Percentiles rank a stretch among this genome's conserved stretches.
Evolutionary conservation across 345 rosid species (phyloP).

Genomic region (Eucalyptus cladocalyx): DNA sequence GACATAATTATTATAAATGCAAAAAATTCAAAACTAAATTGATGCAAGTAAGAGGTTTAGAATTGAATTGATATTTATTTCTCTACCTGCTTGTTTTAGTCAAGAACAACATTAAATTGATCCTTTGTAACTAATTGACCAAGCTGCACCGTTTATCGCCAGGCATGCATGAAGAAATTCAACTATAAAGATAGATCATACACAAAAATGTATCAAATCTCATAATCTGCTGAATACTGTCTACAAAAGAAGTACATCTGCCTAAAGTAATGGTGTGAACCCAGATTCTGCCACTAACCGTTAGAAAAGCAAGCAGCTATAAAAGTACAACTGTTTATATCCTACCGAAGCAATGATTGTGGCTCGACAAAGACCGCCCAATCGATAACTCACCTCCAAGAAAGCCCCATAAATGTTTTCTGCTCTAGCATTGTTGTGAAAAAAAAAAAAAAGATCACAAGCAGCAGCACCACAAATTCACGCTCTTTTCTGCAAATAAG

Average conservation of each 20-base stretch:
- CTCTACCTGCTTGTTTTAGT: too few relatives aligned
- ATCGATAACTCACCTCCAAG: background rate
- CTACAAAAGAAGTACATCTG: background rate
- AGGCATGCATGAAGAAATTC: background rate
- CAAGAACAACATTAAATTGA: too few relatives aligned
- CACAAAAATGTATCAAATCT: background rate
- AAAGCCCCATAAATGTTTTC: background rate
- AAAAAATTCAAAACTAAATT: too few relatives aligned
- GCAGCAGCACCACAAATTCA: background rate
- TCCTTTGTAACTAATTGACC: background rate
- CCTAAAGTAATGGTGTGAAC: background rate
- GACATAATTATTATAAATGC: too few relatives aligned
- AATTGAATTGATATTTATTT: too few relatives aligned
- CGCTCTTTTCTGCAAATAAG: background rate
- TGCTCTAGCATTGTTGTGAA: background rate
- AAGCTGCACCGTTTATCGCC: background rate
- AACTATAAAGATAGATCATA: background rate
- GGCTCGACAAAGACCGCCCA: background rate
- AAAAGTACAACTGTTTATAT: background rate
- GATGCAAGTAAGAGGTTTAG: too few relatives aligned
- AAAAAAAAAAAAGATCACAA: background rate
- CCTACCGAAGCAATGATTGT: background rate
- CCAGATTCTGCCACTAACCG: background rate
- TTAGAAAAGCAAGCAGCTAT: background rate
- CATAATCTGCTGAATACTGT: background rate